Conservation (phyloP, 2,329 filamentous ascomycete species). For the Tolypocladium tropicale region DNA sequence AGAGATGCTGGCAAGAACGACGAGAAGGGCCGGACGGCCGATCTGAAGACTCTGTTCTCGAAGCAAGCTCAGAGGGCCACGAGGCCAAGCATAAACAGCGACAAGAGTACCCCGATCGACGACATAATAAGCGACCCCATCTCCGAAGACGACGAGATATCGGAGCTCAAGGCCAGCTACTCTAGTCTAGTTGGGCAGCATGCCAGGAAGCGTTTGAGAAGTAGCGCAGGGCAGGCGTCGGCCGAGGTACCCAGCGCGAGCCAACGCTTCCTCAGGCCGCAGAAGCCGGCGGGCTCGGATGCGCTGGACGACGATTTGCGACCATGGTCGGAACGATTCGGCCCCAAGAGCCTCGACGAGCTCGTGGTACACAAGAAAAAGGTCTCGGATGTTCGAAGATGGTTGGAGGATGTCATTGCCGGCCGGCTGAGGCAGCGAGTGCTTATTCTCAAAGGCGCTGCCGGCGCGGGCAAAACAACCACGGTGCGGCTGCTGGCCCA, state of each 20-base stretch:
- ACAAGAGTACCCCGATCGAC: conserved; percentile 24
- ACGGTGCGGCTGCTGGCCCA: conserved; percentile 70
- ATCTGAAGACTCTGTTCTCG: conserved; percentile 50
- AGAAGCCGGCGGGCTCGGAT: conserved; percentile 16
- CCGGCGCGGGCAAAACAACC: conserved; percentile 87
- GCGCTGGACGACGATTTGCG: conserved; percentile 44
- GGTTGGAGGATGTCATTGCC: conserved; percentile 66
- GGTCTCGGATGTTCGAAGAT: conserved; percentile 71
- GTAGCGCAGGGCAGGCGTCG: conserved; percentile 14
- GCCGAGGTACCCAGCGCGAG: conserved; percentile 24
- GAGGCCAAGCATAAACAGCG: conserved; percentile 18
- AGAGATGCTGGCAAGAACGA: conserved; percentile 28
- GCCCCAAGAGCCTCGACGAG: conserved; percentile 65
- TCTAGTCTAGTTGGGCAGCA: conserved; percentile 46
- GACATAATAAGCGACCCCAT: conserved; percentile 46
- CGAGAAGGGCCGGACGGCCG: conserved; percentile 43
- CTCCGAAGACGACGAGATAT: conserved; percentile 50
- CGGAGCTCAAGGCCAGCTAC: conserved; percentile 36
- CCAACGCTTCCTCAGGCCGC: conserved; percentile 41
- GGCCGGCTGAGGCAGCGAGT: conserved; percentile 60
- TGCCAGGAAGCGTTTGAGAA: conserved; percentile 42
- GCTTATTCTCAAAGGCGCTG: conserved; percentile 78
- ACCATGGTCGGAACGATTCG: conserved; percentile 84
- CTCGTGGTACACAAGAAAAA: conserved; percentile 93
- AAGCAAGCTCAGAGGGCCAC: conserved; percentile 45